Evolutionary conservation across 2,329 filamentous ascomycete genomes (phyloP).

Genomic region (Tolypocladium nubicola): DNA sequence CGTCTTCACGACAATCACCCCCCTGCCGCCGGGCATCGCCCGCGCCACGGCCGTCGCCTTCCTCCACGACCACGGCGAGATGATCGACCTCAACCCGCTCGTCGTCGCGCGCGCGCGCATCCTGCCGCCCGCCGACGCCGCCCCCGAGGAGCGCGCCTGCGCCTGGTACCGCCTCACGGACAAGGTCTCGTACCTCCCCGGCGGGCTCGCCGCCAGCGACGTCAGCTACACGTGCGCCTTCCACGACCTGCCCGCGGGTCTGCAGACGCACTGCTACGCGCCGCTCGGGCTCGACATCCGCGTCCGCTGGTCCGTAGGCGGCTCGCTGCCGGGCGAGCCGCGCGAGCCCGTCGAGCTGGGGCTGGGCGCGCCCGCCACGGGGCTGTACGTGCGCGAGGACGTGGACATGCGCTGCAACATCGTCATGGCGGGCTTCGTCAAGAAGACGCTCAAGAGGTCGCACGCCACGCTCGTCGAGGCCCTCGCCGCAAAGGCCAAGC

Average conservation of each 20-base stretch:
- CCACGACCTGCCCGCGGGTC: slow-evolving; percentile 58
- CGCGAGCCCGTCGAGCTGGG: slow-evolving; percentile 55
- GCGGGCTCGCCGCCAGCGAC: slow-evolving; percentile 51
- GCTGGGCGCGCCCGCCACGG: slow-evolving; percentile 51
- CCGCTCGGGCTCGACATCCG: slow-evolving; percentile 72
- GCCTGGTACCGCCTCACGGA: slow-evolving; percentile 75
- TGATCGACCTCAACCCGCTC: slow-evolving; percentile 83
- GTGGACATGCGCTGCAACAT: slow-evolving; percentile 72
- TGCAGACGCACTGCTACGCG: slow-evolving; percentile 77
- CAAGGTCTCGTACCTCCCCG: slow-evolving; percentile 64
- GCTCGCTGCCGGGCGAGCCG: slow-evolving; percentile 60
- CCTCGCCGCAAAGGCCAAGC: slow-evolving; percentile 28
- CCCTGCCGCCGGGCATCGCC: slow-evolving; percentile 57
- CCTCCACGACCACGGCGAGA: slow-evolving; percentile 66
- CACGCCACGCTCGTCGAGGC: slow-evolving; percentile 60
- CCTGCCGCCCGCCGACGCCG: slow-evolving; percentile 53
- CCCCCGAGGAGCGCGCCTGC: slow-evolving; percentile 60
- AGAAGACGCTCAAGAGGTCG: slow-evolving; percentile 69
- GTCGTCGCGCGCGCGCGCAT: slow-evolving; percentile 63
- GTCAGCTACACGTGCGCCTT: slow-evolving; percentile 75
- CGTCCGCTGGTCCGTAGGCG: slow-evolving; percentile 67
- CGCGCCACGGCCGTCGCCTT: slow-evolving; percentile 63
- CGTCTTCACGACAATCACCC: slow-evolving; percentile 68
- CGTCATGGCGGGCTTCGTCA: slow-evolving; percentile 66
- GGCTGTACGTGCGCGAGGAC: slow-evolving; percentile 77